Percentiles rank a stretch among this genome's conserved stretches.
Evolutionary conservation across 306 rosid species (phyloP).

Genomic region (Corylus avellana): DNA sequence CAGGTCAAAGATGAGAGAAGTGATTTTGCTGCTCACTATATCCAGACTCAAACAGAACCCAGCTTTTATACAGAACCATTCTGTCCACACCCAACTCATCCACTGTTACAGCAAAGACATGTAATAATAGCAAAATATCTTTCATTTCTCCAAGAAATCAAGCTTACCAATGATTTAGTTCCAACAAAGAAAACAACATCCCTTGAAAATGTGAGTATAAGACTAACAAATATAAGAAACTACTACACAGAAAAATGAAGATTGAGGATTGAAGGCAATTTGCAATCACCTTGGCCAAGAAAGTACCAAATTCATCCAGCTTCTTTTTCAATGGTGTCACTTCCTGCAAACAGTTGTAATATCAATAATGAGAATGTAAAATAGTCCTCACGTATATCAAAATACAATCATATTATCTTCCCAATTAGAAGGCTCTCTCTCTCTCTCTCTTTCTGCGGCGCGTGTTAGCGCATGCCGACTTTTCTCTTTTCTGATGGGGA

Average conservation of each 20-base stretch:
- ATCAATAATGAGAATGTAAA: slow-evolving; percentile 20
- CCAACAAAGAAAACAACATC: slow-evolving; percentile 17
- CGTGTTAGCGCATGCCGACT: too few relatives aligned
- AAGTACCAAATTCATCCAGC: slow-evolving; percentile 93
- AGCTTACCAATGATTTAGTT: neutral
- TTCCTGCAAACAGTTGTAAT: slow-evolving; percentile 64
- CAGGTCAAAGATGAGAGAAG: neutral
- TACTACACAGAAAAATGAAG: neutral
- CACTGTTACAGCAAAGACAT: slow-evolving; percentile 16
- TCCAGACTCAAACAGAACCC: neutral
- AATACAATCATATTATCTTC: slow-evolving; percentile 22
- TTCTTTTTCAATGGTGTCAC: slow-evolving; percentile 94
- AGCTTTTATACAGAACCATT: slow-evolving; percentile 20
- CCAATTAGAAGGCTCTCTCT: neutral
- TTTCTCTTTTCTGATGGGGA: too few relatives aligned
- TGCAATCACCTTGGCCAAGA: slow-evolving; percentile 85
- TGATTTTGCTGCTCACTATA: neutral
- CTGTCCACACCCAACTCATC: slow-evolving; percentile 16
- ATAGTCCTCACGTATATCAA: slow-evolving; percentile 7
- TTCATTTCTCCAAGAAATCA: neutral
- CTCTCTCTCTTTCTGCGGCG: too few relatives aligned
- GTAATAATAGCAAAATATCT: slow-evolving; percentile 1
- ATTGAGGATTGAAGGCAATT: slow-evolving; percentile 10
- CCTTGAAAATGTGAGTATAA: neutral
- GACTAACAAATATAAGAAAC: neutral